Conservation (phyloP, 169 alveolate species). For the Plasmodium gonderi region DNA sequence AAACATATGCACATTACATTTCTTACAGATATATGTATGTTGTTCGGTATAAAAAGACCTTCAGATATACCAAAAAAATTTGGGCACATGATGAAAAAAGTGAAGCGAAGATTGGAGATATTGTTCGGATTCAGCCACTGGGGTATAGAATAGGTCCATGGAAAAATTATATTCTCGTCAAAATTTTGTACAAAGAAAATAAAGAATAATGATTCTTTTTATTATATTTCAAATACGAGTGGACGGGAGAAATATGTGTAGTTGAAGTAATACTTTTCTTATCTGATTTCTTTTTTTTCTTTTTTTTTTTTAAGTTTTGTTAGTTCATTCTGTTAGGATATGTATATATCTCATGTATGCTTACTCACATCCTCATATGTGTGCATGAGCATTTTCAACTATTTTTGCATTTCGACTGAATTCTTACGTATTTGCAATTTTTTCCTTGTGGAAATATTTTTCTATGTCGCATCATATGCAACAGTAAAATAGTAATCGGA, state of each 20-base stretch:
- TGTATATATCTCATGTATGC: background rate
- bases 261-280: background rate
- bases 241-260: background rate
- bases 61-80: slow-evolving; percentile 90
- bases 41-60: slow-evolving; percentile 91
- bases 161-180: slow-evolving; percentile 85
- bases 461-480: too few species aligned
- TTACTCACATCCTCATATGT: background rate
- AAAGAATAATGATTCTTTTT: slow-evolving; percentile 34
- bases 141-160: slow-evolving; percentile 90
- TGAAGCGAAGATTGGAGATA: slow-evolving; percentile 90
- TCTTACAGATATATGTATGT: slow-evolving; percentile 91
- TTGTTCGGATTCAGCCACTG: slow-evolving; percentile 93
- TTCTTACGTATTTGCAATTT: too few species aligned
- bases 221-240: background rate
- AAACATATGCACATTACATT: too few species aligned
- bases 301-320: background rate
- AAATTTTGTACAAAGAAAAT: slow-evolving; percentile 79
- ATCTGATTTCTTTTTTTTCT: background rate
- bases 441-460: too few species aligned
- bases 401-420: too few species aligned
- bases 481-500: too few species aligned
- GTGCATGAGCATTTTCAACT: background rate
- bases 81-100: slow-evolving; percentile 92
- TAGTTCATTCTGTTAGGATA: background rate